A percentile compares a stretch with the other conserved stretches of the same genome.
phyloP scores from a whole-genome alignment of 176 grass and related monocot species.

The Raddia distichophylla region DNA sequence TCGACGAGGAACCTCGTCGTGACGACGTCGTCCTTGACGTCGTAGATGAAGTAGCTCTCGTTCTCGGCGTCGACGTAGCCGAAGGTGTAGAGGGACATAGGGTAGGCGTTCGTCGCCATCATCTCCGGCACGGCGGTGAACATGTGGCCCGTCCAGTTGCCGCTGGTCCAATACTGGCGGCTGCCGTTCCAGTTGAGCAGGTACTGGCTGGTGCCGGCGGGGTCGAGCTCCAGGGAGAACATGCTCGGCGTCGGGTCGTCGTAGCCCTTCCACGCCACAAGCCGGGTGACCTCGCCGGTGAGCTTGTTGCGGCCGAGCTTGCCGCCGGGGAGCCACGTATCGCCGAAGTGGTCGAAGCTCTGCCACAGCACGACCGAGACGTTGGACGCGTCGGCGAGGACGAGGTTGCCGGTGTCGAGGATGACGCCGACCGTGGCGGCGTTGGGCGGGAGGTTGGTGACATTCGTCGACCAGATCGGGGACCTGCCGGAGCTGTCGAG shows the following conservation, averaged over 20 bases:
- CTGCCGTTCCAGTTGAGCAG: conserved; percentile 49
- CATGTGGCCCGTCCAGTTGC: conserved; percentile 50
- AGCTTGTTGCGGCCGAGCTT: conserved; percentile 58
- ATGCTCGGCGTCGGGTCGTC: conserved; percentile 38
- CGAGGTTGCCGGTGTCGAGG: conserved; percentile 64
- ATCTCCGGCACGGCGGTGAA: conserved; percentile 63
- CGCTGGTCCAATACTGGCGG: conserved; percentile 57
- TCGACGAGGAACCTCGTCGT: conserved; percentile 46
- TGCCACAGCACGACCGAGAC: conserved; percentile 56
- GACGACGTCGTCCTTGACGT: conserved; percentile 41
- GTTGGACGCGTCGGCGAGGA: conserved; percentile 51
- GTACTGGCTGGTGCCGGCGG: conserved; percentile 54
- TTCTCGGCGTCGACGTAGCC: conserved; percentile 37
- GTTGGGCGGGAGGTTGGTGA: not conserved
- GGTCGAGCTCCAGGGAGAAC: conserved; percentile 60
- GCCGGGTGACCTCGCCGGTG: conserved; percentile 36
- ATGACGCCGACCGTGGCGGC: conserved; percentile 52
- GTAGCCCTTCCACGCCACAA: conserved; percentile 49
- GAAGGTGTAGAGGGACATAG: conserved; percentile 41
- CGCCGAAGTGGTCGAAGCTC: conserved; percentile 65
- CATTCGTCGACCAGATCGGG: conserved; percentile 53
- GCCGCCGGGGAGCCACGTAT: conserved; percentile 67
- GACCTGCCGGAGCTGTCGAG: not conserved
- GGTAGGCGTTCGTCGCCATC: not conserved
- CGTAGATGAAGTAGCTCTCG: conserved; percentile 59